Percentiles rank a stretch among this genome's conserved stretches.
Conservation (phyloP, 495 filamentous ascomycete genomes). For the Hypoxylon fuscum region DNA sequence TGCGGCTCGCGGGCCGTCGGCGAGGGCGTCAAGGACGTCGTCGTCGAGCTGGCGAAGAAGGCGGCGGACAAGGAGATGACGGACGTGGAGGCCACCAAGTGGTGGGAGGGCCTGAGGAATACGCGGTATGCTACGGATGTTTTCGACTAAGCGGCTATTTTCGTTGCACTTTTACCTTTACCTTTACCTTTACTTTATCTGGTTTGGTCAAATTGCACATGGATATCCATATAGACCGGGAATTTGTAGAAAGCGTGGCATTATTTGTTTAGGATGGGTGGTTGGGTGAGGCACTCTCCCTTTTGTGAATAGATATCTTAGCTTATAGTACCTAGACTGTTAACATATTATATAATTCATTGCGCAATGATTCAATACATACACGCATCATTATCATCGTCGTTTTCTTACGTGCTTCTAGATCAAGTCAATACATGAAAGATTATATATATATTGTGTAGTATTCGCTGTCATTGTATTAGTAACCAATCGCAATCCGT, state of each 20-base stretch:
- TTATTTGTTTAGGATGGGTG: no score
- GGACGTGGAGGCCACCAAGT: conserved; percentile 54
- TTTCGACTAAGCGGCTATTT: conserved; percentile 58
- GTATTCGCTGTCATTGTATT: no score
- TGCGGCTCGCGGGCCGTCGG: conserved; percentile 72
- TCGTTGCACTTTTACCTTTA: background rate
- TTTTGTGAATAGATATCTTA: background rate
- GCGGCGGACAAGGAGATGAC: conserved; percentile 48
- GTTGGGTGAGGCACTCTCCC: no score
- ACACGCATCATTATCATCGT: no score
- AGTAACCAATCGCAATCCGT: conserved; percentile 10
- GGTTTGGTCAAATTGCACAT: conserved; percentile 2
- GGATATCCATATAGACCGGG: background rate
- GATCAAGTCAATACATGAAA: no score
- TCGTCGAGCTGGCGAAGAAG: conserved; percentile 59
- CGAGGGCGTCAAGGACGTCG: conserved; percentile 61
- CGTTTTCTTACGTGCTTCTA: no score
- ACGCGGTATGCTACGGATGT: conserved; percentile 74
- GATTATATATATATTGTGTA: no score
- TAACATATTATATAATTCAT: no score
- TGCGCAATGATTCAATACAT: no score
- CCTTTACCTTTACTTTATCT: no score
- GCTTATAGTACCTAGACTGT: no score
- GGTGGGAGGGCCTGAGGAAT: conserved; percentile 67
- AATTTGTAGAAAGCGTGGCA: no score